Base-by-base conservation (phyloP, 192 early-diverging fungal genomes). In the Backusella australiensis region DNA sequence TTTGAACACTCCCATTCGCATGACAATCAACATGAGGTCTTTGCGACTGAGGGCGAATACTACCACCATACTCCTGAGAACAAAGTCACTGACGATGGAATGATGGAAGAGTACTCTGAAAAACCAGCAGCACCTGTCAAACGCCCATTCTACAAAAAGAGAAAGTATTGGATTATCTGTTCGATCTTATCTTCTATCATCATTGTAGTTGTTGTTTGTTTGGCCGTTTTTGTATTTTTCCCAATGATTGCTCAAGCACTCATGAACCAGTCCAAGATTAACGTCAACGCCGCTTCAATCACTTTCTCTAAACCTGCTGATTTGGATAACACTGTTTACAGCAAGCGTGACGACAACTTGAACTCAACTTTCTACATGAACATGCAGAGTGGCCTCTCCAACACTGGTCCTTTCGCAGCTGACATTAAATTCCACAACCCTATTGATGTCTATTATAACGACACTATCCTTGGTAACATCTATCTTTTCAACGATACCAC, bases 141-240 rank as follows among this genome's bases (percentile, higher is more conserved):
- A 68, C 74, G 39, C 29, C 81, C 69, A 15, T 89, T 86, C 71
- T 86, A 87, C 63, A 84, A 83, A 65, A 77, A 83, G 29, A 85
- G 80, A 73, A 86, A 86, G 56, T 87, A 82, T 71, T 88, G 88
- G 85, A 84, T 84, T 71, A 82, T 88, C 65, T 90, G 88, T 77
- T 75, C 78, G n/a, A 80, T 85, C 38, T 63, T 87, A 59, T 82
- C 77, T 6, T 73, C 84, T 23, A 80, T 90, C 36, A 46, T 85
- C 35, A 44, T 81, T 19, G 77, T 83, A 21, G 83, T 89, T 32
- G 76, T 87, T 9, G 82, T 89, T 12, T 82, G 80, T n/a, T 44
- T 90, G 7, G 78, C 75, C 14, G 63, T 89, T 29, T 88, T 88
- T 67, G 89, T 89, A 6, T 78, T 86, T 67, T 78, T 90, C 72